A percentile compares a stretch with the other conserved stretches of the same genome.
These are phyloP conservation scores for Pyrrhoderma noxium DNA, from an alignment of 1,284 basidiomycete genomes.

Conservation along the genomic window DNA sequence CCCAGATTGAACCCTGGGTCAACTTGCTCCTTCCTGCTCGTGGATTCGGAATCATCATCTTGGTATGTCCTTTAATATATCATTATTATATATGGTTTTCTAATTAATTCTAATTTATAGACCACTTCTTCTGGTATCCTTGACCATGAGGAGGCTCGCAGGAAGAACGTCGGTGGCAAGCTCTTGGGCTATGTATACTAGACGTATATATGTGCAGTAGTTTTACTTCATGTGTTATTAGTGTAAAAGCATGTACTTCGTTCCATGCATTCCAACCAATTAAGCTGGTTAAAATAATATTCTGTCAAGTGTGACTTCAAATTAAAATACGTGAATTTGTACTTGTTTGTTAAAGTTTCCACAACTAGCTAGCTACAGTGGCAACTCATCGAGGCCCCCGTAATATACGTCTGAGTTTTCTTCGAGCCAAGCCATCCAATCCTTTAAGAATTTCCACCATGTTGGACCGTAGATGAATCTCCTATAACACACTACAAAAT, in stretches of 20 bases:
- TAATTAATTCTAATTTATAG: constrained; percentile 30
- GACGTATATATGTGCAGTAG: background rate
- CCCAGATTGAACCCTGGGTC: constrained; percentile 92
- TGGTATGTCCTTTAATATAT: constrained; percentile 41
- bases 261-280: background rate
- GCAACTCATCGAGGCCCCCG: constrained; percentile 26
- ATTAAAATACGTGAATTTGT: no score
- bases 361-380: background rate
- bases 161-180: constrained; percentile 96
- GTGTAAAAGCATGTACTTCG: constrained; percentile 3
- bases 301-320: no score
- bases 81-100: background rate
- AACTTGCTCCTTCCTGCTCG: constrained; percentile 89
- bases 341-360: no score
- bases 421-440: constrained; percentile 89
- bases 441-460: constrained; percentile 80
- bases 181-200: constrained; percentile 79
- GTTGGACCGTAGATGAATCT: constrained; percentile 81
- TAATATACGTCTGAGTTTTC: constrained; percentile 83
- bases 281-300: background rate
- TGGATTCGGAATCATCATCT: constrained; percentile 95
- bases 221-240: background rate
- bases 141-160: constrained; percentile 98
- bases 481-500: constrained; percentile 73
- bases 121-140: constrained; percentile 98